Percentiles rank a stretch among this genome's conserved stretches.
phyloP scores from a whole-genome alignment of 257 asterid species.

The Petunia secreta region DNA sequence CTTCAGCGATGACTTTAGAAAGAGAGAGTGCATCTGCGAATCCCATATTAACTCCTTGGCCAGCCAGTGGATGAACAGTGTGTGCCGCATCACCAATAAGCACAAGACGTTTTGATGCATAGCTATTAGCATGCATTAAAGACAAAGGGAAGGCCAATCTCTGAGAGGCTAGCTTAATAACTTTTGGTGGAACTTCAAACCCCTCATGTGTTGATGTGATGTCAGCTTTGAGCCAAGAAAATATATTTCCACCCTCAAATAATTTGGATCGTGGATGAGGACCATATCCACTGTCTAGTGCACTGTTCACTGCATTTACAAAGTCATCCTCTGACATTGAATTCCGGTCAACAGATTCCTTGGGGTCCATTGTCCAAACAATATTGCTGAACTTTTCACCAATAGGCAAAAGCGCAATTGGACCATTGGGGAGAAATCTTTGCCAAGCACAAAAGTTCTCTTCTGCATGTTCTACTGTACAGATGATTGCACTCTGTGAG shows the following conservation, averaged over 20 bases:
- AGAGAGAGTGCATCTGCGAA: slow-evolving; percentile 83
- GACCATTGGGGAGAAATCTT: slow-evolving; percentile 83
- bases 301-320: slow-evolving; percentile 62
- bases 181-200: slow-evolving; percentile 81
- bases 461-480: slow-evolving; percentile 73
- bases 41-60: slow-evolving; percentile 99
- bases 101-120: slow-evolving; percentile 60
- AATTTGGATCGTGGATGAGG: slow-evolving; percentile 67
- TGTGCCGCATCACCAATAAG: slow-evolving; percentile 98
- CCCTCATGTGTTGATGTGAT: slow-evolving; percentile 52
- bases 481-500: slow-evolving; percentile 85
- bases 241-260: slow-evolving; percentile 38
- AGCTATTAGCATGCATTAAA: slow-evolving; percentile 74
- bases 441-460: slow-evolving; percentile 90
- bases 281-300: slow-evolving; percentile 79
- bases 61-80: slow-evolving; percentile 99
- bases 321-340: slow-evolving; percentile 68
- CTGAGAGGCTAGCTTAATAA: slow-evolving; percentile 61
- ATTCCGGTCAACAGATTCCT: slow-evolving; percentile 64
- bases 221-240: slow-evolving; percentile 65
- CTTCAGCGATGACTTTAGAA: slow-evolving; percentile 75
- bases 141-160: slow-evolving; percentile 96
- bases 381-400: slow-evolving; percentile 91
- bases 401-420: slow-evolving; percentile 88
- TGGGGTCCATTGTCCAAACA: slow-evolving; percentile 95